phyloP scores from a whole-genome alignment of 2,329 filamentous ascomycete genomes.

The Ceratocystis ficicola region DNA sequence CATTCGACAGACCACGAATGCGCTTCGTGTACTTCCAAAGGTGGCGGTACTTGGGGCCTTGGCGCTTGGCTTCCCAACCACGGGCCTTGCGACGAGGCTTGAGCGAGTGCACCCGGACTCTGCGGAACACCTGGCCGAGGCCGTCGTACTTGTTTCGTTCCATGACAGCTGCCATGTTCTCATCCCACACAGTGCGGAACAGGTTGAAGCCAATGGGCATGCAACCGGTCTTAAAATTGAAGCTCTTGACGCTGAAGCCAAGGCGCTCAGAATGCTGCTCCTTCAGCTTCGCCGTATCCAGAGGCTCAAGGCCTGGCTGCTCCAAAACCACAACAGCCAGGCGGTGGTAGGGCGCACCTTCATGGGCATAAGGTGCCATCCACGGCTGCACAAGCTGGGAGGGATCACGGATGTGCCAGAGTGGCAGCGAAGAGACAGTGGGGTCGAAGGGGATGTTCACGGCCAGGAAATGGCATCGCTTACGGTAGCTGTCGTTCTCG shows the following conservation, averaged over 20 bases:
- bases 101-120: constrained; percentile 58
- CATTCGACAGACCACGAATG: constrained; percentile 38
- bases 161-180: constrained; percentile 80
- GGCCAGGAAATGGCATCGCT: constrained; percentile 79
- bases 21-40: constrained; percentile 54
- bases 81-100: constrained; percentile 49
- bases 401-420: constrained; percentile 47
- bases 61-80: constrained; percentile 55
- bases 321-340: constrained; percentile 72
- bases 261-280: constrained; percentile 45
- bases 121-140: constrained; percentile 72
- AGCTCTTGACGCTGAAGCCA: constrained; percentile 61
- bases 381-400: constrained; percentile 65
- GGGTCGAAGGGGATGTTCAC: constrained; percentile 46
- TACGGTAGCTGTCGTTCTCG: constrained; percentile 61
- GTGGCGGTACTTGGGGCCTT: constrained; percentile 51
- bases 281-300: constrained; percentile 49
- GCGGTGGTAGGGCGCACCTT: constrained; percentile 84
- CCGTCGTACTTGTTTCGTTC: constrained; percentile 60
- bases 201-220: constrained; percentile 69
- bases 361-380: constrained; percentile 76
- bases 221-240: constrained; percentile 57
- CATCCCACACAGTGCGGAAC: constrained; percentile 85
- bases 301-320: constrained; percentile 50
- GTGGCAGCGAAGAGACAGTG: constrained; percentile 47